Base-by-base conservation (phyloP, 2,329 filamentous ascomycete genomes). In the Neophaeococcomyces mojaviensis region DNA sequence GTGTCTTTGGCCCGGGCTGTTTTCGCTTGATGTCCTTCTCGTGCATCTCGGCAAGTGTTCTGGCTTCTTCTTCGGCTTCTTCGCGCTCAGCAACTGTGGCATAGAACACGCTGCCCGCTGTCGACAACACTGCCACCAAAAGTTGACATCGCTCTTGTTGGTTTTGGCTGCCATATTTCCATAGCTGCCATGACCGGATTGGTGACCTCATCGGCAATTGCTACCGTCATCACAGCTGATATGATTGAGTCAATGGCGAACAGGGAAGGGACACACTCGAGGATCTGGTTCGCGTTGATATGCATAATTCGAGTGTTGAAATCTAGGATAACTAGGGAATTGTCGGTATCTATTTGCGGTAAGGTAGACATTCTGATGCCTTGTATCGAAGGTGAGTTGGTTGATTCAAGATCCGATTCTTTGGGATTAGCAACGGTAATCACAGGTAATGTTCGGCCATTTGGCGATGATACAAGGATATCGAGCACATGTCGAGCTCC, bases 171-270 rank as follows among this genome's bases (percentile, higher is more conserved):
- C 51, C 47, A 50, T 47, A 48, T 15, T 36, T 54, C 49, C 52
- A 69, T 67, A 24, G 61, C 59, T 3, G 60, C 62, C 3, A 72
- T 52, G 4, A 67, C 58, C 0, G 59, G 59, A 20, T 64, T 68
- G 1, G 64, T 68, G 10, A 56, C 52, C 44, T 67, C 59, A 40
- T 72, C 69, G 1, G 67, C 65, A 43, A 69, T 61, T 1, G 68
- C 68, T 13, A 72, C 64, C 2, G 67, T 63, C 15, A 74, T 55
- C 6, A 73, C 59, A 3, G 70, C 65, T 1, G 68, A 65, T 36
- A 74, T 57, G 10, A 73, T 55, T 4, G 68, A 68, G 50, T 74
- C 71, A 30, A 73, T 67, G 6, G 67, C 66, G 48, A 73, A 73
- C 24, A 72, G 54, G 5, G 68, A 71, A 1, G 68, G 68, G 7